Conservation (phyloP, 2,329 filamentous ascomycete genomes). For the Aspergillus proliferans region DNA sequence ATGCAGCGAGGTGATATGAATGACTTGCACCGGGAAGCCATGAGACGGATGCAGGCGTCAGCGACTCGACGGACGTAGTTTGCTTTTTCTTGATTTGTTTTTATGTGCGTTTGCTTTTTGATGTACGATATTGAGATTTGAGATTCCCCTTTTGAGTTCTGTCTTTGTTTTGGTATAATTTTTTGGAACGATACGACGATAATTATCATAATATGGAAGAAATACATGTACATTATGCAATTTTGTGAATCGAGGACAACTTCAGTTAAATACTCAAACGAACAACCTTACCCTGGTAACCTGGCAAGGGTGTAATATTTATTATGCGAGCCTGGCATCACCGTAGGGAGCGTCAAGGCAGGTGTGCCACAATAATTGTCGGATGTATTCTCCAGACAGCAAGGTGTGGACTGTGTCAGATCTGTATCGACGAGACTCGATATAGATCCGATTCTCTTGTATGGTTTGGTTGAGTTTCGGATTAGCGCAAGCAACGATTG, state of each 20-base stretch:
- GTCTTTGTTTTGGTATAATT: not conserved
- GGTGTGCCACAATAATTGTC: too few relatives aligned
- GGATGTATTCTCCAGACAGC: too few relatives aligned
- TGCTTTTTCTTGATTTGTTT: slow-evolving; percentile 5
- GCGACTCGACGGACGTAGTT: slow-evolving; percentile 37
- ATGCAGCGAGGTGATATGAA: slow-evolving; percentile 72
- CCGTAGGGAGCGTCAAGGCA: too few relatives aligned
- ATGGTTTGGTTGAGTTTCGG: not conserved
- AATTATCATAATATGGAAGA: too few relatives aligned
- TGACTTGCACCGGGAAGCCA: slow-evolving; percentile 69
- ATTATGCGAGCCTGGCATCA: too few relatives aligned
- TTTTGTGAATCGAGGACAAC: too few relatives aligned
- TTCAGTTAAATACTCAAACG: too few relatives aligned
- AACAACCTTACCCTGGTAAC: too few relatives aligned
- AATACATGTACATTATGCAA: too few relatives aligned
- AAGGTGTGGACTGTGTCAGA: not conserved
- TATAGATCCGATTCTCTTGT: too few relatives aligned
- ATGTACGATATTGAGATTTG: not conserved
- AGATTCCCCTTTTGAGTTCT: not conserved
- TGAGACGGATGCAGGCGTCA: slow-evolving; percentile 69
- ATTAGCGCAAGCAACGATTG: not conserved
- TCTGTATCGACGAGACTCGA: not conserved
- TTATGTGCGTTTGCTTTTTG: slow-evolving; percentile 3
- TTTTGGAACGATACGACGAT: not conserved
- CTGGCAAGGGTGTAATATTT: too few relatives aligned